Conservation (phyloP, 495 filamentous ascomycete genomes). For the Cladorrhinum samala region DNA sequence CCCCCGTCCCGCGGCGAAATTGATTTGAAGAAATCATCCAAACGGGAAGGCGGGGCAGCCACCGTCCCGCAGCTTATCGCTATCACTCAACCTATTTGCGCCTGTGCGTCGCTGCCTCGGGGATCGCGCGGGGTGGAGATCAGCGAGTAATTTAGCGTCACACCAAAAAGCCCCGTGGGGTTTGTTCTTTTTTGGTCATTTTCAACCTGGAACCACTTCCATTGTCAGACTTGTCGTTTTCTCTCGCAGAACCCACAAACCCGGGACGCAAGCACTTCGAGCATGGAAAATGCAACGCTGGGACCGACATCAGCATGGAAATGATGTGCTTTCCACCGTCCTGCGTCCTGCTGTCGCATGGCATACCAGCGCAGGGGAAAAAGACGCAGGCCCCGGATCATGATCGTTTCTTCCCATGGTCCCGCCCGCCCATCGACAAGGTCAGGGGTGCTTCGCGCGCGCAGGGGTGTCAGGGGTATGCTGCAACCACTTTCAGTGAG, state of each 20-base stretch:
- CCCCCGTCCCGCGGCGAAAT: too few relatives aligned
- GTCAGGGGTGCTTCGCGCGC: neutral
- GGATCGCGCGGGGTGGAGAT: too few relatives aligned
- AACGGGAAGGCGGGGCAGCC: neutral
- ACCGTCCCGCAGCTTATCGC: too few relatives aligned
- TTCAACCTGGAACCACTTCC: neutral
- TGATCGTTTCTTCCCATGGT: neutral
- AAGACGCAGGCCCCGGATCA: too few relatives aligned
- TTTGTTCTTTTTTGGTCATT: neutral
- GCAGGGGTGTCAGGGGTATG: neutral
- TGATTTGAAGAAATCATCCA: too few relatives aligned
- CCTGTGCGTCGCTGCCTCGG: too few relatives aligned
- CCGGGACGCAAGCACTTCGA: too few relatives aligned
- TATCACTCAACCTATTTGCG: too few relatives aligned
- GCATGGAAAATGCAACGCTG: slow-evolving; percentile 1
- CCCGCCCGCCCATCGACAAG: neutral
- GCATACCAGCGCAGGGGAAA: slow-evolving; percentile 3
- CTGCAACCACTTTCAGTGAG: neutral
- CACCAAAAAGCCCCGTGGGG: too few relatives aligned
- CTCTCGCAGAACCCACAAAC: too few relatives aligned
- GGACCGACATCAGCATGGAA: neutral
- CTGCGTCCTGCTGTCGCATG: neutral
- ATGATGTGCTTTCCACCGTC: neutral
- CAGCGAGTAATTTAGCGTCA: too few relatives aligned
- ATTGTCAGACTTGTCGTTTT: too few relatives aligned